Evolutionary conservation across 73 alveolate species (phyloP), one percentile per base, ranked within the genome.

Genomic region (Symbiodinium pilosum): DNA sequence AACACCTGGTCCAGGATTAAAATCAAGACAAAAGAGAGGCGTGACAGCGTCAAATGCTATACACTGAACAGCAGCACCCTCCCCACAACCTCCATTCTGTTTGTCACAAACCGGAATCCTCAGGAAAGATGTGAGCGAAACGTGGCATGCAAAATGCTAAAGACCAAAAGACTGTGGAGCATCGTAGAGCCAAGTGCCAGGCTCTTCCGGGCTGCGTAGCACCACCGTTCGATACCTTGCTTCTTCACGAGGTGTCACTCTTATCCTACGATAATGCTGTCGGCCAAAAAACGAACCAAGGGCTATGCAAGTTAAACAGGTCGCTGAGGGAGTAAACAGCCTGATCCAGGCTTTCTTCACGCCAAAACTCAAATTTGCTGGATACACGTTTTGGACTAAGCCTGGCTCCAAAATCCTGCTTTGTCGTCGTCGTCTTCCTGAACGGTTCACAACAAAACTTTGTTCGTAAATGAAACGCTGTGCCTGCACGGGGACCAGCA

Each of bases 321-420:
- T 91, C 96, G 75, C 96, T 91, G 81, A 41, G 77, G n/a, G 96
- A 91, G 77, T 69, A 91, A 1, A 91, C 88, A 54, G 51, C 96
- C 96, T 91, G 73, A 47, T 47, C 59, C 6, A 47, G 59, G 59
- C 21, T 9, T 9, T 47, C 14, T 47, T 6, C 59, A 14, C 21
- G 59, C 59, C 59, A 47, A 47, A 47, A 47, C 59, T 47, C 59
- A 47, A 47, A 47, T n/a, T n/a, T n/a, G n/a, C n/a, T n/a, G n/a
- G n/a, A n/a, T n/a, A n/a, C n/a, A n/a, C n/a, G n/a, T n/a, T n/a
- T n/a, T 20, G 28, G 69, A 20, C 20, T 47, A 6, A 6, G 87
- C 95, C 95, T 88, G 95, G 51, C 96, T 91, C 96, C 96, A 91
- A 91, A 91, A 91, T 43, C 96, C 96, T 83, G 96, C 96, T 68